phyloP scores from a whole-genome alignment of 2,329 filamentous ascomycete genomes.

The Magnaporthiopsis incrustans region DNA sequence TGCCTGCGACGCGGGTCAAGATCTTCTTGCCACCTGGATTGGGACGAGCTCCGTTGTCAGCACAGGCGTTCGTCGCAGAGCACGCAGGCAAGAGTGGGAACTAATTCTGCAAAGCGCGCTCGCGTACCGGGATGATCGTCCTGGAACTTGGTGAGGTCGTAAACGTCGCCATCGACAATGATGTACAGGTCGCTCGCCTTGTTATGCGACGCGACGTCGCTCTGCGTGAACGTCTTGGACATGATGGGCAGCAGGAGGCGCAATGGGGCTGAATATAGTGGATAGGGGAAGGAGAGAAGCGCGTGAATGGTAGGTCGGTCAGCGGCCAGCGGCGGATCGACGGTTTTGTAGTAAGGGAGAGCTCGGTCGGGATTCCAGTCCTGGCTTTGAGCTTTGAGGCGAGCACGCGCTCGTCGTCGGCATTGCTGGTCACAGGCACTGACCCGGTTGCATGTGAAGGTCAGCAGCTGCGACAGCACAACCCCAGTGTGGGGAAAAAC shows the following conservation, averaged over 20 bases:
- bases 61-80: constrained; percentile 4
- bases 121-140: constrained; percentile 71
- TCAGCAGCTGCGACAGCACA: neutral
- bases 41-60: neutral
- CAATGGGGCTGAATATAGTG: constrained; percentile 15
- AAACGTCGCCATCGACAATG: constrained; percentile 89
- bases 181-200: constrained; percentile 82
- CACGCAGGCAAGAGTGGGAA: neutral
- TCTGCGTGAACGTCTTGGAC: constrained; percentile 77
- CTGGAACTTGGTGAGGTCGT: constrained; percentile 85
- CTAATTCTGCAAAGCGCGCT: neutral
- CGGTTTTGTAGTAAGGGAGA: neutral
- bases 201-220: constrained; percentile 87
- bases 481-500: neutral
- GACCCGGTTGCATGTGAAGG: neutral
- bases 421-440: neutral
- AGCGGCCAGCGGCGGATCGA: neutral
- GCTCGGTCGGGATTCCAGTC: neutral
- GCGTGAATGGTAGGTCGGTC: neutral
- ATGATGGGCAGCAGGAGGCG: constrained; percentile 41
- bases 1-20: constrained; percentile 53
- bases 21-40: constrained; percentile 55
- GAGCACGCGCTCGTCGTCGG: neutral
- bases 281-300: neutral
- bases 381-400: neutral